Base-by-base conservation (phyloP, 106 monocot genomes). In the Ottelia alismoides region DNA sequence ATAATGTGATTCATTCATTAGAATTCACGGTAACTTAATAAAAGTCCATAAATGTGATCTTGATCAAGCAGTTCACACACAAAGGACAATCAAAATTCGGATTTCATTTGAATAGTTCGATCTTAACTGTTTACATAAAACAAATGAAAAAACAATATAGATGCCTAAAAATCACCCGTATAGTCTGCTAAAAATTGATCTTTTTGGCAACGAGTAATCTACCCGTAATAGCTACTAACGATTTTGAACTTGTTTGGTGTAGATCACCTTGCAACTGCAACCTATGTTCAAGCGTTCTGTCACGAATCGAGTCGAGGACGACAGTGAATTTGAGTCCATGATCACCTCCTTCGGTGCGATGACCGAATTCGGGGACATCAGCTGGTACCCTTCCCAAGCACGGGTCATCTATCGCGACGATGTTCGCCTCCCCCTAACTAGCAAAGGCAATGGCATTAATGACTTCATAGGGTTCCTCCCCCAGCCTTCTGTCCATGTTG, bases 281-380 rank as follows among this genome's bases (percentile, higher is more conserved):
- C 55, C 65, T 17, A 54, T 49, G 48, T 66, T 66, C 55, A 57
- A 66, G 25, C 46, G 67, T 2, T 58, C 67, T 12, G 40, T 68
- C 57, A 57, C 66, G 1, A 49, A 66, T 17, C 47, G 57, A 2
- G 28, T 49, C 22, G 2, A 30, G 5, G 22, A 18, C 0, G 66
- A 66, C 31, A 24, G 2, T 1, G 46, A 18, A 2, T 59, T 68
- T 9, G 58, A 51, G 24, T 12, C 18, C 28, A 45, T 11, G 11
- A 22, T 59, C 28, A n/a, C 51, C 2, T 14, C 35, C 25, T 68
- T 68, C 31, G 67, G 27, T 7, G 50, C 50, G 10, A 27, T 2
- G 2, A 58, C 58, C 0, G 57, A 59, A 27, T 68, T 46, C 5
- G 58, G 58, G 1, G 66, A 66, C 30, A 55, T 57, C 0, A 66